A percentile compares a stretch with the other conserved stretches of the same genome.
Conservation (phyloP, 2,329 filamentous ascomycete genomes). For the Balansia obtecta region DNA sequence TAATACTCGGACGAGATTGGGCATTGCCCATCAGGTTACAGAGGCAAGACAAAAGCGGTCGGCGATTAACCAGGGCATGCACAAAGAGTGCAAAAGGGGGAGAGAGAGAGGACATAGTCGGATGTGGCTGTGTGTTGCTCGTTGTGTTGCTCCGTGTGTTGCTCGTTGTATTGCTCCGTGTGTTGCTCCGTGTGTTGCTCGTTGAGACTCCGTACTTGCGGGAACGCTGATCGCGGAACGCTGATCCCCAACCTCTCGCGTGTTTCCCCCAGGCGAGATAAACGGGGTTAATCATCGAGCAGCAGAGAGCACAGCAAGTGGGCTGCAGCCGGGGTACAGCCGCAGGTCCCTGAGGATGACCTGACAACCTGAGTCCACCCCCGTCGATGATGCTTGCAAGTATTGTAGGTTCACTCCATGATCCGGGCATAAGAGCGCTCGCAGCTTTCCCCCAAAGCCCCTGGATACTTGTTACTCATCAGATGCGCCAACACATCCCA, state of each 20-base stretch:
- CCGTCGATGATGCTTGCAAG: not conserved
- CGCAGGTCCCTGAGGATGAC: not conserved
- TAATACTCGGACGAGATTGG: slow-evolving; percentile 7
- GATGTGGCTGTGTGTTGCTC: not conserved
- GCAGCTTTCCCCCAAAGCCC: not conserved
- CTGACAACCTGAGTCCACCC: not conserved
- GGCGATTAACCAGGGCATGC: slow-evolving; percentile 4
- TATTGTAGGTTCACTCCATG: not conserved
- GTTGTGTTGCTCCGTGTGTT: no score
- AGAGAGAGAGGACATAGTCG: not conserved
- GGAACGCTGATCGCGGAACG: not conserved
- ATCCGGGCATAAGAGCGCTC: not conserved
- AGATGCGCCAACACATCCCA: no score
- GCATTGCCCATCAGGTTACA: slow-evolving; percentile 3
- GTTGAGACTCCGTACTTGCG: not conserved
- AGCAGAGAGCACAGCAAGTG: not conserved
- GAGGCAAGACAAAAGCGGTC: slow-evolving; percentile 4
- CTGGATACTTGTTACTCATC: no score
- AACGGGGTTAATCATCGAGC: not conserved
- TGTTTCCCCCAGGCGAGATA: not conserved
- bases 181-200: no score
- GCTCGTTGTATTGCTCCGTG: no score
- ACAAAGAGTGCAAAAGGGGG: not conserved
- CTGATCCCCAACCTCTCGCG: not conserved
- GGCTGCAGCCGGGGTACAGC: slow-evolving; percentile 3